Percentiles rank a stretch among this genome's conserved stretches.
These are phyloP conservation scores for Gryganskiella cystojenkinii DNA, from an alignment of 192 early-diverging fungal species.

Conservation along the genomic window DNA sequence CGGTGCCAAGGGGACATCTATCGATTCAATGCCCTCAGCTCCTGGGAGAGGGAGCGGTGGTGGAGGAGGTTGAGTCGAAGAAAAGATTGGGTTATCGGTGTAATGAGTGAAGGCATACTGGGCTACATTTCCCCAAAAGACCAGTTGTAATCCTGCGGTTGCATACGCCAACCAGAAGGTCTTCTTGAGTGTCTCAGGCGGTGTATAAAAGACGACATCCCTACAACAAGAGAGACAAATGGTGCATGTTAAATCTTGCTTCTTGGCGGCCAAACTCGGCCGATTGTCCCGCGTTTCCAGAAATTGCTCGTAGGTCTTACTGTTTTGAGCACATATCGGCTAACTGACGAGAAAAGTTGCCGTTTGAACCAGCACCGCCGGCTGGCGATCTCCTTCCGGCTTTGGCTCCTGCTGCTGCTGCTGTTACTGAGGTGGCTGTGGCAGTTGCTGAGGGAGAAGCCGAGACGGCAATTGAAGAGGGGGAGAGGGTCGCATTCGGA, in stretches of 20 bases:
- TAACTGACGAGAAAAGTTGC: slow-evolving; percentile 29
- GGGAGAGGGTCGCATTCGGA: slow-evolving; percentile 11
- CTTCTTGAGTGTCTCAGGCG: slow-evolving; percentile 34
- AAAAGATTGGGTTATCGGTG: slow-evolving; percentile 49
- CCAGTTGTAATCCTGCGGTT: slow-evolving; percentile 39
- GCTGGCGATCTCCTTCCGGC: not conserved
- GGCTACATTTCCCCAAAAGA: slow-evolving; percentile 50
- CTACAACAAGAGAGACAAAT: not conserved
- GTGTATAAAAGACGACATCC: slow-evolving; percentile 39
- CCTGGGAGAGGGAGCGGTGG: slow-evolving; percentile 36
- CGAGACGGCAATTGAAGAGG: slow-evolving; percentile 20
- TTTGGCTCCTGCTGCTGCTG: slow-evolving; percentile 2
- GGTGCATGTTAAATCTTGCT: too few species aligned
- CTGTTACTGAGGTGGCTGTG: not conserved
- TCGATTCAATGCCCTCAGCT: slow-evolving; percentile 38
- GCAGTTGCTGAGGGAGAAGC: not conserved
- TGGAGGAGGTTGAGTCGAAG: slow-evolving; percentile 13
- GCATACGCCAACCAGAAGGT: slow-evolving; percentile 48
- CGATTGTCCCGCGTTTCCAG: too few species aligned
- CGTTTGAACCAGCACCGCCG: not conserved
- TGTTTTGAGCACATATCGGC: slow-evolving; percentile 44
- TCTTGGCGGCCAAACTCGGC: too few species aligned
- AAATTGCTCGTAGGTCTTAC: slow-evolving; percentile 18
- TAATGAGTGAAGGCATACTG: slow-evolving; percentile 51
- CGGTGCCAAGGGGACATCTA: slow-evolving; percentile 36